phyloP scores from a whole-genome alignment of 192 early-diverging fungal genomes.

The Dissophora globulifera region DNA sequence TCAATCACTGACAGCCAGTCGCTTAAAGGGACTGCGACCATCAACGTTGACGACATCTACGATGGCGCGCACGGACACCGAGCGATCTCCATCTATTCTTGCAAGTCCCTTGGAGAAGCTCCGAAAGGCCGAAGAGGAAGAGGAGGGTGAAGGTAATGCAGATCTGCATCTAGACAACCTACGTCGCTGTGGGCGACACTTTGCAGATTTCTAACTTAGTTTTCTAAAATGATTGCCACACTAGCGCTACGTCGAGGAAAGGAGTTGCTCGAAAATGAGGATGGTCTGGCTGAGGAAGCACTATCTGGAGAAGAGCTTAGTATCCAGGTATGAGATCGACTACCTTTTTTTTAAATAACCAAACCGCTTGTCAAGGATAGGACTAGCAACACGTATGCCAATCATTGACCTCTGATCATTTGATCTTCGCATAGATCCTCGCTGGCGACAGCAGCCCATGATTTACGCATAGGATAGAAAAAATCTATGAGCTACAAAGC shows the following conservation, averaged over 20 bases:
- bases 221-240: background rate
- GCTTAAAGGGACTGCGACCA: conserved; percentile 25
- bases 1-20: background rate
- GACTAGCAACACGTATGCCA: too few relatives aligned
- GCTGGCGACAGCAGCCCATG: conserved; percentile 2
- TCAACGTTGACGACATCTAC: conserved; percentile 5
- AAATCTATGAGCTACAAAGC: too few relatives aligned
- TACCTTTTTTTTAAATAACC: background rate
- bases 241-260: conserved; percentile 42
- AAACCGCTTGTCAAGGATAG: too few relatives aligned
- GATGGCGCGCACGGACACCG: background rate
- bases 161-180: too few relatives aligned
- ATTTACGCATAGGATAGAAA: conserved; percentile 1
- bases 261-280: conserved; percentile 37
- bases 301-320: conserved; percentile 27
- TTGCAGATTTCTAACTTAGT: too few relatives aligned
- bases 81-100: conserved; percentile 29
- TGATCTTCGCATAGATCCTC: conserved; percentile 1
- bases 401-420: background rate
- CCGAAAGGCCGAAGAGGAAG: conserved; percentile 40
- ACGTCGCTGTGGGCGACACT: too few relatives aligned
- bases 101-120: conserved; percentile 43
- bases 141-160: conserved; percentile 43
- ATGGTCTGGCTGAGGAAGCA: conserved; percentile 11
- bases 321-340: conserved; percentile 9